A percentile compares a stretch with the other conserved stretches of the same genome.
These are phyloP conservation scores for Russula griseocarnosa DNA, from an alignment of 768 basidiomycete species.

Conservation along the genomic window DNA sequence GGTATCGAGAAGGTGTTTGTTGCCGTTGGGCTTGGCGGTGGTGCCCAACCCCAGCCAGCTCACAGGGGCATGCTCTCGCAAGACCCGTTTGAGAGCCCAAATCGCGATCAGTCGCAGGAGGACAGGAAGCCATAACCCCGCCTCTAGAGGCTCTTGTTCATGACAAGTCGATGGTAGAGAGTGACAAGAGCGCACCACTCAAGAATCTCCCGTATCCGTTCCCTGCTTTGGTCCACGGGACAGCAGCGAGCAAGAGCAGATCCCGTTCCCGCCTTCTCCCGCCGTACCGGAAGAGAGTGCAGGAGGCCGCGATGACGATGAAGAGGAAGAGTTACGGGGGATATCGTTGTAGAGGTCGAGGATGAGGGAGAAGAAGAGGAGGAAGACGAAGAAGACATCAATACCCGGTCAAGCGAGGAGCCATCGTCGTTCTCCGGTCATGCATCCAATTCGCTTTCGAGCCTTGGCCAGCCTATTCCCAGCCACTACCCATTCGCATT, in stretches of 20 bases:
- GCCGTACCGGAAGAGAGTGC: conserved; percentile 38
- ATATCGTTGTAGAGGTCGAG: conserved; percentile 37
- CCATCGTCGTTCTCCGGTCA: conserved; percentile 59
- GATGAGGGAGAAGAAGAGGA: conserved; percentile 44
- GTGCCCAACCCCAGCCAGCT: conserved; percentile 46
- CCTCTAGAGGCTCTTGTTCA: conserved; percentile 41
- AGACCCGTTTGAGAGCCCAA: conserved; percentile 61
- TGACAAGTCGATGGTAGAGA: conserved; percentile 31
- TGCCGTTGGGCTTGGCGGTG: conserved; percentile 48
- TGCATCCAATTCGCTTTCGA: conserved; percentile 61
- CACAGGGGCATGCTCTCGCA: conserved; percentile 57
- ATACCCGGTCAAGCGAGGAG: conserved; percentile 39
- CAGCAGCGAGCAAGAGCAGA: conserved; percentile 51
- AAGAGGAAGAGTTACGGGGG: conserved; percentile 27
- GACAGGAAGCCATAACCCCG: conserved; percentile 18
- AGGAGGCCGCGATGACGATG: conserved; percentile 31
- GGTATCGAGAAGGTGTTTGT: conserved; percentile 59
- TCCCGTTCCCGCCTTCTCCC: conserved; percentile 74
- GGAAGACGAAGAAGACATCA: conserved; percentile 33
- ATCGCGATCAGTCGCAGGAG: conserved; percentile 31
- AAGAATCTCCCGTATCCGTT: conserved; percentile 69
- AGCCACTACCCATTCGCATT: conserved; percentile 70
- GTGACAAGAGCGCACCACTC: conserved; percentile 50
- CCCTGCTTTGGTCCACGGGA: conserved; percentile 52
- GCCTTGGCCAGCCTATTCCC: conserved; percentile 70